Conservation (phyloP, 2,329 filamentous ascomycete genomes). For the Didymellaceae sp. region DNA sequence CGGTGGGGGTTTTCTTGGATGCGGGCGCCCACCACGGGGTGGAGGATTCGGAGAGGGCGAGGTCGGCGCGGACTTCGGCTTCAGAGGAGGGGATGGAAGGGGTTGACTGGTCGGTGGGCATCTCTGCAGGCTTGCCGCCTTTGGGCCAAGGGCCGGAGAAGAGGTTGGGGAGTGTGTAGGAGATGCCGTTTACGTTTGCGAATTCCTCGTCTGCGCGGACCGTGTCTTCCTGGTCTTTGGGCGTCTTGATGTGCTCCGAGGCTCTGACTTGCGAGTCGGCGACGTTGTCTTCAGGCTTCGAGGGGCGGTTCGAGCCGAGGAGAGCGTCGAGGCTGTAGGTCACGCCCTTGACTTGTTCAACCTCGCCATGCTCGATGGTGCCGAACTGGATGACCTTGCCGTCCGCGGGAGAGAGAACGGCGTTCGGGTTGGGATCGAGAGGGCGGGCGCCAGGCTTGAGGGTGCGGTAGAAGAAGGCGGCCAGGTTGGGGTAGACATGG, state of each 20-base stretch:
- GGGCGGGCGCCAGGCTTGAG: conserved; percentile 88
- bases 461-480: conserved; percentile 95
- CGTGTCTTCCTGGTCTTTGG: conserved; percentile 62
- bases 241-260: conserved; percentile 38
- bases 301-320: conserved; percentile 63
- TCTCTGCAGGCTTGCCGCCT: conserved; percentile 55
- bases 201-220: conserved; percentile 90
- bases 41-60: conserved; percentile 71
- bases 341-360: conserved; percentile 98
- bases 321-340: conserved; percentile 96
- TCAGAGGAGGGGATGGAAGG: conserved; percentile 73
- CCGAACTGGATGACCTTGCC: conserved; percentile 92
- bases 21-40: conserved; percentile 58
- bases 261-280: conserved; percentile 29
- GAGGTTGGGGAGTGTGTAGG: conserved; percentile 87
- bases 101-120: conserved; percentile 75
- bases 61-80: conserved; percentile 81
- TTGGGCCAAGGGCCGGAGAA: conserved; percentile 71
- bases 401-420: conserved; percentile 86
- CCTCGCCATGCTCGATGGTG: conserved; percentile 88
- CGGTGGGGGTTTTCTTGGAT: conserved; percentile 59
- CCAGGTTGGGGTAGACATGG: conserved; percentile 88
- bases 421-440: conserved; percentile 79
- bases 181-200: conserved; percentile 90
- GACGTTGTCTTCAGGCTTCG: conserved; percentile 52